Percentiles rank a stretch among this genome's conserved stretches.
These are phyloP conservation scores for Magnaporthiopsis rhizophila DNA, from an alignment of 2,329 filamentous ascomycete genomes.

Conservation along the genomic window DNA sequence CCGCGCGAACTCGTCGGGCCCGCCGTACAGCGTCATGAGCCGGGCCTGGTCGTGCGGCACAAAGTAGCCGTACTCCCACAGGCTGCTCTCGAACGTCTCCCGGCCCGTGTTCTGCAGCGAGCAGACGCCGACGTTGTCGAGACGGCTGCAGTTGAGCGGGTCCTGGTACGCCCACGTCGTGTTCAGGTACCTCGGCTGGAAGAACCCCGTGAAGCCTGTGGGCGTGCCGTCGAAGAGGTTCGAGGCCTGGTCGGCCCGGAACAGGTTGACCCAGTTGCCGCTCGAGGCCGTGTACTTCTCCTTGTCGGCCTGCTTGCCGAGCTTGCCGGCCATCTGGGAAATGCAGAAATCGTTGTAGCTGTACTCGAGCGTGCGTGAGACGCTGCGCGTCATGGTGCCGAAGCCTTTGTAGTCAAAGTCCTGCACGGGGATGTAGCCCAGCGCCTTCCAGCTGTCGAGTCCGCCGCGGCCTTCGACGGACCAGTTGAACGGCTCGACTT, in stretches of 20 bases:
- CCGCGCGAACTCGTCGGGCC: slow-evolving; percentile 44
- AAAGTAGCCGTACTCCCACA: slow-evolving; percentile 67
- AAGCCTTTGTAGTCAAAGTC: slow-evolving; percentile 59
- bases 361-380: slow-evolving; percentile 70
- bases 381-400: slow-evolving; percentile 62
- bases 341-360: slow-evolving; percentile 71
- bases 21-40: slow-evolving; percentile 53
- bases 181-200: slow-evolving; percentile 61
- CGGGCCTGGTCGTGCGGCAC: slow-evolving; percentile 45
- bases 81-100: slow-evolving; percentile 65
- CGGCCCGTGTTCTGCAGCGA: slow-evolving; percentile 50
- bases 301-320: slow-evolving; percentile 47
- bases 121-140: slow-evolving; percentile 48
- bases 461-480: slow-evolving; percentile 62
- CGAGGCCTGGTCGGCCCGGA: slow-evolving; percentile 50
- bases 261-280: slow-evolving; percentile 61
- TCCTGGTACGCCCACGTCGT: slow-evolving; percentile 62
- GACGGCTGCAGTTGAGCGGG: slow-evolving; percentile 52
- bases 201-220: slow-evolving; percentile 62
- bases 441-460: slow-evolving; percentile 60
- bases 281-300: slow-evolving; percentile 53
- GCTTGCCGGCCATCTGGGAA: slow-evolving; percentile 48
- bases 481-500: slow-evolving; percentile 64
- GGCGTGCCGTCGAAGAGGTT: slow-evolving; percentile 42
- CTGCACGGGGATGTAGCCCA: slow-evolving; percentile 63